phyloP scores from a whole-genome alignment of 495 filamentous ascomycete genomes.

The Rusavskia elegans region DNA sequence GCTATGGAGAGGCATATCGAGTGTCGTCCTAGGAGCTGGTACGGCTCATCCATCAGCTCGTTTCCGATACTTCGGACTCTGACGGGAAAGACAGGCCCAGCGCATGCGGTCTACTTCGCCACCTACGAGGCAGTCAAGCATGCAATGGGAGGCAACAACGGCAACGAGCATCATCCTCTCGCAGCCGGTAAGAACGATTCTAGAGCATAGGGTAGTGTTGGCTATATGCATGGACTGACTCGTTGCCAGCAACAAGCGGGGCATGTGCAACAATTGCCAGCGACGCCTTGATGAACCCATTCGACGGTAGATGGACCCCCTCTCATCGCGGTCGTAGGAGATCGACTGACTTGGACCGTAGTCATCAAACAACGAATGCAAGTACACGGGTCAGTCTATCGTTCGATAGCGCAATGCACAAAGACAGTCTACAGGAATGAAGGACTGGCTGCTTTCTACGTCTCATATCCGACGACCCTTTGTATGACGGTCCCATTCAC shows the following conservation, averaged over 20 bases:
- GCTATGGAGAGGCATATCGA: conserved; percentile 92
- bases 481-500: conserved; percentile 99
- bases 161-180: conserved; percentile 78
- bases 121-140: conserved; percentile 98
- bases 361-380: conserved; percentile 99
- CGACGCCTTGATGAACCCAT: conserved; percentile 98
- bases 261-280: conserved; percentile 91
- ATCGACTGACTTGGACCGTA: conserved; percentile 21
- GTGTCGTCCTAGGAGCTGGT: conserved; percentile 93
- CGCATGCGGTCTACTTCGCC: conserved; percentile 94
- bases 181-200: conserved; percentile 53
- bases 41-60: conserved; percentile 9
- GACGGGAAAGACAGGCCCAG: conserved; percentile 49
- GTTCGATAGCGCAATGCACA: conserved; percentile 70
- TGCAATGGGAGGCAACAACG: conserved; percentile 78
- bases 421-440: conserved; percentile 72
- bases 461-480: conserved; percentile 94
- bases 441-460: conserved; percentile 85
- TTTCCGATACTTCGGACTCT: conserved; percentile 16
- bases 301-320: conserved; percentile 62
- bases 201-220: not conserved
- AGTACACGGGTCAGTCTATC: conserved; percentile 85
- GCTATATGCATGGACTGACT: conserved; percentile 5
- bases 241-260: conserved; percentile 61
- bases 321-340: not conserved